These are phyloP conservation scores for Mimosa bimucronata DNA, from an alignment of 306 rosid genomes.

Conservation along the genomic window DNA sequence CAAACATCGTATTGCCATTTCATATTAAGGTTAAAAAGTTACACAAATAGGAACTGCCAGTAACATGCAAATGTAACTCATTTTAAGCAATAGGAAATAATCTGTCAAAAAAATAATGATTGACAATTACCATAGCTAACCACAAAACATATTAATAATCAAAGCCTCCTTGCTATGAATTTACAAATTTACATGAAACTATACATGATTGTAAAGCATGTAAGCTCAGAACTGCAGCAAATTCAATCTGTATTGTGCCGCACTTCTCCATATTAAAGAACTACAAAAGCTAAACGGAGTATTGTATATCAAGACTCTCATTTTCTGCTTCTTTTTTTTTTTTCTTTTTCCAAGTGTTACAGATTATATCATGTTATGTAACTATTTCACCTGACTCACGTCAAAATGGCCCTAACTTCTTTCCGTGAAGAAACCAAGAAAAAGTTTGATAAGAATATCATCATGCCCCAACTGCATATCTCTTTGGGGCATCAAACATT, in stretches of 20 bases:
- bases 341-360: neutral
- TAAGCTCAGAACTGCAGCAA: conserved; percentile 15
- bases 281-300: conserved; percentile 15
- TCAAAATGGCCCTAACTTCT: conserved; percentile 30
- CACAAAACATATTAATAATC: neutral
- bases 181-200: conserved; percentile 39
- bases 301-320: neutral
- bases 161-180: neutral
- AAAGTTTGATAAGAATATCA: conserved; percentile 36
- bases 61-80: neutral
- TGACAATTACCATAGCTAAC: neutral
- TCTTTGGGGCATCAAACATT: conserved; percentile 56
- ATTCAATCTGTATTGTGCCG: conserved; percentile 14
- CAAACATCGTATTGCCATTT: too few relatives aligned
- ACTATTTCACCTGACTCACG: conserved; percentile 34
- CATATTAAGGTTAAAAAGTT: too few relatives aligned
- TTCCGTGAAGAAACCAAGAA: conserved; percentile 5
- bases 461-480: conserved; percentile 70
- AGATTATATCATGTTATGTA: conserved; percentile 25
- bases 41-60: neutral
- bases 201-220: conserved; percentile 33
- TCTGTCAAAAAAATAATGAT: too few relatives aligned
- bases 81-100: neutral
- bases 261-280: conserved; percentile 26
- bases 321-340: neutral